Evolutionary conservation across 106 monocot species (phyloP).

Genomic region (Dendrobium catenatum): DNA sequence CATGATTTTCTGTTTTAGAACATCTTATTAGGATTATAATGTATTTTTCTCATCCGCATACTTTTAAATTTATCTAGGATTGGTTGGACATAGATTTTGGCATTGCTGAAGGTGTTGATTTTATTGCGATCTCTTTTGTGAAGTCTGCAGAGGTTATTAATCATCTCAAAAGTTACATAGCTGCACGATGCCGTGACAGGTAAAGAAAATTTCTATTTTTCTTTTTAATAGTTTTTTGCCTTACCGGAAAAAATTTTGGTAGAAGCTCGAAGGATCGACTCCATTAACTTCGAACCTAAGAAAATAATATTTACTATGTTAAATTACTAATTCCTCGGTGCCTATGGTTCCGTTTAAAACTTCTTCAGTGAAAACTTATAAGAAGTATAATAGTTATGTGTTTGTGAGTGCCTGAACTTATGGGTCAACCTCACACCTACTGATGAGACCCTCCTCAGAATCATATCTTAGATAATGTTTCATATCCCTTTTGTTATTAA

Average conservation of each 20-base stretch:
- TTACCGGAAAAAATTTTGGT: not conserved
- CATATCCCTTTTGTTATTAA: no score
- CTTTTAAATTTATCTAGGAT: conserved; percentile 28
- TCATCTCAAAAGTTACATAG: conserved; percentile 85
- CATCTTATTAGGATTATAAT: not conserved
- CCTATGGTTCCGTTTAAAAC: not conserved
- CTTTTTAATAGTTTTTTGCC: not conserved
- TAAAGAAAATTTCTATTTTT: conserved; percentile 8
- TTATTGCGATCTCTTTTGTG: conserved; percentile 79
- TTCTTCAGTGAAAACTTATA: no score
- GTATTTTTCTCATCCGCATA: not conserved
- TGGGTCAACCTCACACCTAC: no score
- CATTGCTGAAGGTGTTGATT: conserved; percentile 75
- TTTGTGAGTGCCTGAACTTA: no score
- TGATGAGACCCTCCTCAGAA: no score
- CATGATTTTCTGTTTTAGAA: not conserved
- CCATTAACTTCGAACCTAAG: not conserved
- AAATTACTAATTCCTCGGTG: not conserved
- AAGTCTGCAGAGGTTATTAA: conserved; percentile 74
- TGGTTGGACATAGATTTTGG: conserved; percentile 88
- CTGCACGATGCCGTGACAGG: conserved; percentile 63
- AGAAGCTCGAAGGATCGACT: not conserved
- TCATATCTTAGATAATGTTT: no score
- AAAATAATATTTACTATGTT: not conserved
- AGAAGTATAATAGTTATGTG: no score